Conservation (phyloP, 352 stramenopile species). For the Phytophthora cryptogea region DNA sequence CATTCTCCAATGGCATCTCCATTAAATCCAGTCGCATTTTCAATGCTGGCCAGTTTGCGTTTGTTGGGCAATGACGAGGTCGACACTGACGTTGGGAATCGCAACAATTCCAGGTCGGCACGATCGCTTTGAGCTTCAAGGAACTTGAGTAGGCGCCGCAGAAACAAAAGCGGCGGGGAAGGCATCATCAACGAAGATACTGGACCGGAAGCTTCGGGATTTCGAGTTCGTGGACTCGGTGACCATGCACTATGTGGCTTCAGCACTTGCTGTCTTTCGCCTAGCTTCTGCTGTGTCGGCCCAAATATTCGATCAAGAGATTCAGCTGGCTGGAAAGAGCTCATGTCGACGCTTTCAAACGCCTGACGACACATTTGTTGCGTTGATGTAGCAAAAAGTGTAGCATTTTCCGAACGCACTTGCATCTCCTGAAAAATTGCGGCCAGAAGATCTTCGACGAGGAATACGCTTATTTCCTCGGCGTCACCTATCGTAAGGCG, state of each 20-base stretch:
- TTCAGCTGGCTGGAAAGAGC: slow-evolving; percentile 12
- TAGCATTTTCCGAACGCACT: slow-evolving; percentile 36
- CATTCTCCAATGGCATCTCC: slow-evolving; percentile 18
- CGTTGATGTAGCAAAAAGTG: slow-evolving; percentile 26
- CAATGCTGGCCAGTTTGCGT: slow-evolving; percentile 6
- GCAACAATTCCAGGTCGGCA: slow-evolving; percentile 18
- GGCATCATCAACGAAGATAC: neutral
- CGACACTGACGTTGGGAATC: slow-evolving; percentile 25
- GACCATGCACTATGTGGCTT: slow-evolving; percentile 16
- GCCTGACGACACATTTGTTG: slow-evolving; percentile 24
- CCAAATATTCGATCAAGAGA: slow-evolving; percentile 32
- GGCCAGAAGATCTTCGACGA: slow-evolving; percentile 40
- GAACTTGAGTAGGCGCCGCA: slow-evolving; percentile 22
- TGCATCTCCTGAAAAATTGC: slow-evolving; percentile 59
- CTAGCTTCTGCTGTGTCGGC: neutral
- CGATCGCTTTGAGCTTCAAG: slow-evolving; percentile 17
- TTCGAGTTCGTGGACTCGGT: neutral
- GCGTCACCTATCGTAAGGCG: slow-evolving; percentile 33
- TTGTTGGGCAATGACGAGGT: slow-evolving; percentile 8
- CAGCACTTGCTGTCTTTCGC: slow-evolving; percentile 21
- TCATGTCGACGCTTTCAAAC: slow-evolving; percentile 37
- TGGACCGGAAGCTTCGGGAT: neutral
- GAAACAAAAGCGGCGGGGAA: slow-evolving; percentile 16
- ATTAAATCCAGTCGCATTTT: neutral
- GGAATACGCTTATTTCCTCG: slow-evolving; percentile 38